These are phyloP conservation scores for Sphaerobolus stellatus DNA, from an alignment of 1,284 basidiomycete genomes.

Conservation along the genomic window DNA sequence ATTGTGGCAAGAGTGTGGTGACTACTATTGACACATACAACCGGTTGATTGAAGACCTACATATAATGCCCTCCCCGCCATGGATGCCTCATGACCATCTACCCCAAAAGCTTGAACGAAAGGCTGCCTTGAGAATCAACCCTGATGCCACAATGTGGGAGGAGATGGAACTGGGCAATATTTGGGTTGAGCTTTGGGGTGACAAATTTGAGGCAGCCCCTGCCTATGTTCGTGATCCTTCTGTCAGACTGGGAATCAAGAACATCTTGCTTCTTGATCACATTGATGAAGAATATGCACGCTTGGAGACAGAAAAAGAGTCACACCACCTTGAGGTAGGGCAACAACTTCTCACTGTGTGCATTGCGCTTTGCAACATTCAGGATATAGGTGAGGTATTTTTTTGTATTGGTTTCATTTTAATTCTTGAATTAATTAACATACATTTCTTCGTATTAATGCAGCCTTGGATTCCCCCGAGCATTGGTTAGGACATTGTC, in stretches of 20 bases:
- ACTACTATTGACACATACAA: not conserved
- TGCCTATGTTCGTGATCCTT: not conserved
- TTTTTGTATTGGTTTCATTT: too few relatives aligned
- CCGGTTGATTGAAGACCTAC: not conserved
- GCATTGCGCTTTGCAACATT: too few relatives aligned
- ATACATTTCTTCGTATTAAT: not conserved
- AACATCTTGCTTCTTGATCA: not conserved
- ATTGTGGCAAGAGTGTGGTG: not conserved
- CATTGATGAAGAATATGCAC: not conserved
- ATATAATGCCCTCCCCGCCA: not conserved
- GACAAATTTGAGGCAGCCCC: not conserved
- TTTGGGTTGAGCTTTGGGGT: not conserved
- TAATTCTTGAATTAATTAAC: too few relatives aligned
- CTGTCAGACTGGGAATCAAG: not conserved
- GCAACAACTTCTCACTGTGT: too few relatives aligned
- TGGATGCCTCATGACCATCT: not conserved
- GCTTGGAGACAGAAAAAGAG: not conserved
- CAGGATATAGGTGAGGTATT: too few relatives aligned
- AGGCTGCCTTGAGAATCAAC: not conserved
- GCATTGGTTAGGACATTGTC: too few relatives aligned
- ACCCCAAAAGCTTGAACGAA: not conserved
- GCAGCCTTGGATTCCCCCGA: not conserved
- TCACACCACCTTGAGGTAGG: too few relatives aligned
- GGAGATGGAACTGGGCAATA: not conserved
- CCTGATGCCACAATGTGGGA: not conserved